phyloP scores from a whole-genome alignment of 2,329 filamentous ascomycete genomes.

The Cucurbitaria berberidis region DNA sequence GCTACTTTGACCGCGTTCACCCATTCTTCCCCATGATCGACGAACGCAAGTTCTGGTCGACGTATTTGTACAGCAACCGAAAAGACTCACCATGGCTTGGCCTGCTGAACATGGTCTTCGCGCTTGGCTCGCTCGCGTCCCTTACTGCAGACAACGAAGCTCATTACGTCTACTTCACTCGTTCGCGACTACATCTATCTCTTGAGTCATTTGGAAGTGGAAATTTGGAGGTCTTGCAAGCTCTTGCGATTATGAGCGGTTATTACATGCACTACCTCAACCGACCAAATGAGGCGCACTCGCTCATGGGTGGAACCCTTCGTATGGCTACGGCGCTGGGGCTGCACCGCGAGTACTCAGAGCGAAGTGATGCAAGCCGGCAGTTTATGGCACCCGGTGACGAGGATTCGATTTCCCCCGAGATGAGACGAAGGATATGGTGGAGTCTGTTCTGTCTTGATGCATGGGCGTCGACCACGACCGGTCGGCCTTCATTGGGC shows the following conservation, averaged over 20 bases:
- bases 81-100: constrained; percentile 74
- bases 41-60: constrained; percentile 71
- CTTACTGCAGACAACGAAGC: constrained; percentile 67
- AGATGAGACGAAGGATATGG: constrained; percentile 52
- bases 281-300: constrained; percentile 77
- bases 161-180: constrained; percentile 73
- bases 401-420: constrained; percentile 45
- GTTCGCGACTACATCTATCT: constrained; percentile 69
- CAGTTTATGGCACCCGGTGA: constrained; percentile 31
- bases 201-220: constrained; percentile 73
- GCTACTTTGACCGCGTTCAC: constrained; percentile 77
- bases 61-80: constrained; percentile 66
- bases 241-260: constrained; percentile 72
- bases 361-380: constrained; percentile 31
- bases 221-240: constrained; percentile 75
- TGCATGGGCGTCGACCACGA: constrained; percentile 53
- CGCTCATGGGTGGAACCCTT: constrained; percentile 72
- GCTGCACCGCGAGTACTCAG: constrained; percentile 68
- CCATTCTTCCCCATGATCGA: constrained; percentile 76
- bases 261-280: constrained; percentile 82
- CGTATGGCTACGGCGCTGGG: constrained; percentile 77
- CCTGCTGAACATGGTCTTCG: constrained; percentile 77
- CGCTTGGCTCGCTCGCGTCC: constrained; percentile 74
- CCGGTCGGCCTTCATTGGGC: constrained; percentile 50
- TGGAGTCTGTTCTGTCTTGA: constrained; percentile 55